Evolutionary conservation across 2,329 filamentous ascomycete genomes (phyloP), one percentile per base, ranked within the genome.

Genomic region (Fusarium temperatum): DNA sequence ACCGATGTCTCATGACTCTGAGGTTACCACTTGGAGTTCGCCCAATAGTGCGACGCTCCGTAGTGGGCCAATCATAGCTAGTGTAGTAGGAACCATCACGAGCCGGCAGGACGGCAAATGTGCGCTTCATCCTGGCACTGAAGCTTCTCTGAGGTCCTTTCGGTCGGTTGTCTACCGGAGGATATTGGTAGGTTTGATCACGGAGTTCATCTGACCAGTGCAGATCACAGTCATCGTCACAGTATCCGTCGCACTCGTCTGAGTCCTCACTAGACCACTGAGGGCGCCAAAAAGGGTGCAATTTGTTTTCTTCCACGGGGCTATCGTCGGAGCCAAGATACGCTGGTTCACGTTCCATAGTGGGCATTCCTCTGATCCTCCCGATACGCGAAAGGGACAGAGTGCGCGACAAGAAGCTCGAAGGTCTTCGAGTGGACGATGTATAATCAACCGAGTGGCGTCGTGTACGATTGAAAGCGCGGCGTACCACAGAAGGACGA

Each of bases 211-310:
- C 80, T 61, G 80, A 75, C 50, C 63, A 75, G 36, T 69, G 72
- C 26, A 75, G 24, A 42, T 65, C 53, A 35, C 69, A 61, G 28
- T 77, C 76, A 42, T 80, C 79, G 30, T 75, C 76, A 41, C 78
- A 80, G 22, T 82, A 78, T 5, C 81, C 80, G 22, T 82, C 78
- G 42, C 72, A 78, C 30, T 76, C 75, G 26, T 79, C 73, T 22
- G 62, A 76, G 4, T 77, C 77, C 20, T 80, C 76, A 30, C 84
- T 81, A 3, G 81, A 83, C 74, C 86, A 86, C 20, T 86, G 81
- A n/a, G 90, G 89, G 12, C 87, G 85, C 90, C 90, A 92, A 75
- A 88, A 87, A 2, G 90, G 89, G 78, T 92, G 89, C 20, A 91
- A 80, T 72, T 86, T 89, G 53, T 84, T 84, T 44, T 86, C 85